phyloP scores from a whole-genome alignment of 306 rosid genomes.

The Ceratonia siliqua region DNA sequence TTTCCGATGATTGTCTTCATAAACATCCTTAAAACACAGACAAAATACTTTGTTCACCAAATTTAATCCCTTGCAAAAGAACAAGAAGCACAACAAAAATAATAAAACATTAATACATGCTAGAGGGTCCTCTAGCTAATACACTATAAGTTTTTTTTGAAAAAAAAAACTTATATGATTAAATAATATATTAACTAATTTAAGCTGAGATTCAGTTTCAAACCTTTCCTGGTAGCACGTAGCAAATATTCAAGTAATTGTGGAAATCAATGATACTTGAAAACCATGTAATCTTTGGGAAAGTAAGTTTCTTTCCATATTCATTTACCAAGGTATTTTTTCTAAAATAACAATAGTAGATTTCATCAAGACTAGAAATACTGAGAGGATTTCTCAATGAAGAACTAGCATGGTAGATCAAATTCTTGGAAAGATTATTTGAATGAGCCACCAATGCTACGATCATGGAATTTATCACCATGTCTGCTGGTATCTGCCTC shows the following conservation, averaged over 20 bases:
- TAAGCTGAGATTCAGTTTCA: too few species aligned
- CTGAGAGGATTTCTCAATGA: too few species aligned
- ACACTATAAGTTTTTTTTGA: background rate
- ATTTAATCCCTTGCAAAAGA: slow-evolving; percentile 28
- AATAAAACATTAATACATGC: background rate
- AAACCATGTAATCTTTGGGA: background rate
- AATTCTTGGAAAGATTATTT: too few species aligned
- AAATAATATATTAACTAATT: too few species aligned
- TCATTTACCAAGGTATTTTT: slow-evolving; percentile 23
- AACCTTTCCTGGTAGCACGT: too few species aligned
- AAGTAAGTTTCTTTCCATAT: slow-evolving; percentile 11
- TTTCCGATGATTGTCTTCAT: too few species aligned
- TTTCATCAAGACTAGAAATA: too few species aligned
- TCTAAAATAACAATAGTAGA: background rate
- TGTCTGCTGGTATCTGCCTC: slow-evolving; percentile 78
- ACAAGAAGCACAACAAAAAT: background rate
- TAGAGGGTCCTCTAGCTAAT: background rate
- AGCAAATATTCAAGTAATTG: background rate
- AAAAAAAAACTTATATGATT: background rate
- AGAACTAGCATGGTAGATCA: too few species aligned
- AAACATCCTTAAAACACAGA: too few species aligned
- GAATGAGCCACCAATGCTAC: too few species aligned
- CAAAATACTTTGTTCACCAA: background rate
- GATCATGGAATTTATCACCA: slow-evolving; percentile 48
- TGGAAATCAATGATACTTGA: background rate